phyloP scores from a whole-genome alignment of 805 yeast species.

The Candida nitratophila region DNA sequence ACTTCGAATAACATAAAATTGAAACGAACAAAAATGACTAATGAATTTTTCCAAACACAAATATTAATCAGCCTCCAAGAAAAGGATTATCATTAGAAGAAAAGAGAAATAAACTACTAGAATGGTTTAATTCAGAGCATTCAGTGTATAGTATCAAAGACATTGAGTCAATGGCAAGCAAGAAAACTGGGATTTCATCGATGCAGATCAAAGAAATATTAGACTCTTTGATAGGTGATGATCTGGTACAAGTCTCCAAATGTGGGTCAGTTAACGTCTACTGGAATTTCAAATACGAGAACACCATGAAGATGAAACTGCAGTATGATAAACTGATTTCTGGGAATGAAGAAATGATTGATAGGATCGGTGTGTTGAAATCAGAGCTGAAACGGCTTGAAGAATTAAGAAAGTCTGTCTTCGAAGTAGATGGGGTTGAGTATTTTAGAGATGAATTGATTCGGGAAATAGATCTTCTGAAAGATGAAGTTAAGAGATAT shows the following conservation, averaged over 20 bases:
- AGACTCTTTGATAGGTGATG: slow-evolving; percentile 41
- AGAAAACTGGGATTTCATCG: slow-evolving; percentile 40
- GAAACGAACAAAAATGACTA: too few relatives aligned
- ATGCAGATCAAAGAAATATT: slow-evolving; percentile 49
- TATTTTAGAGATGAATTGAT: too few relatives aligned
- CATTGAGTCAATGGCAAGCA: slow-evolving; percentile 39
- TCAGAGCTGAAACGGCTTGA: too few relatives aligned
- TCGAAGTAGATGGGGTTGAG: too few relatives aligned
- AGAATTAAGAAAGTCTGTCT: slow-evolving; percentile 5
- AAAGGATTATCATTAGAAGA: slow-evolving; percentile 30
- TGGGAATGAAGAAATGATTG: too few relatives aligned
- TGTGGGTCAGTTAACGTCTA: slow-evolving; percentile 48
- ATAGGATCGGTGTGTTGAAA: slow-evolving; percentile 2
- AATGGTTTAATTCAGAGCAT: slow-evolving; percentile 34
- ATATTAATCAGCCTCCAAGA: neutral
- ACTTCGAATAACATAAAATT: too few relatives aligned
- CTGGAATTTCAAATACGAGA: slow-evolving; percentile 38
- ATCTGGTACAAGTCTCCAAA: slow-evolving; percentile 41
- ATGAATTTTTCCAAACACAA: too few relatives aligned
- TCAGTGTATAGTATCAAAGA: slow-evolving; percentile 43
- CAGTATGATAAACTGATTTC: too few relatives aligned
- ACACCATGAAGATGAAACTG: slow-evolving; percentile 5
- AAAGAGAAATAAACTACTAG: slow-evolving; percentile 28
- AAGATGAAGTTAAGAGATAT: too few relatives aligned
- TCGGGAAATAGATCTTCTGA: too few relatives aligned